These are phyloP conservation scores for Oryza rufipogon DNA, from an alignment of 176 grass and related monocot genomes.

Conservation along the genomic window DNA sequence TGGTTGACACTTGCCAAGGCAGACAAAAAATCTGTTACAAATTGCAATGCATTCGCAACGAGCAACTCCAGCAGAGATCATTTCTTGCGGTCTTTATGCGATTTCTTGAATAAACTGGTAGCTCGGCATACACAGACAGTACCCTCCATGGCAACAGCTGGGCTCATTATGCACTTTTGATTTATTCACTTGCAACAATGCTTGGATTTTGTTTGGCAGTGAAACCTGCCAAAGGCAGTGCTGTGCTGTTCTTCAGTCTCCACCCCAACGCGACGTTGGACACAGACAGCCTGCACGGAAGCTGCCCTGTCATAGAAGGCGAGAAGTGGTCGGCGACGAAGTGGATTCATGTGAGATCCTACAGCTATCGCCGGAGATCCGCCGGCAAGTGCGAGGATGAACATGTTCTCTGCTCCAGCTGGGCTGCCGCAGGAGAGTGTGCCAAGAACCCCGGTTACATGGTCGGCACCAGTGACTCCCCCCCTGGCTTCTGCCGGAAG, in stretches of 20 bases:
- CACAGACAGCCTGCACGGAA: conserved; percentile 48
- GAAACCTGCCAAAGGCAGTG: conserved; percentile 64
- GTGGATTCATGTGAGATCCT: conserved; percentile 61
- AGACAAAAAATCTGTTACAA: not conserved
- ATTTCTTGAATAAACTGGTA: too few relatives aligned
- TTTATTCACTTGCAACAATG: not conserved
- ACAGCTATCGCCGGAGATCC: not conserved
- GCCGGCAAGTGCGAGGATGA: conserved; percentile 45
- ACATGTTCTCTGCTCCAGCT: conserved; percentile 33
- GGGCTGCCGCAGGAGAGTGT: conserved; percentile 56
- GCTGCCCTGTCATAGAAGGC: conserved; percentile 63
- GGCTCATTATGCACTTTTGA: not conserved
- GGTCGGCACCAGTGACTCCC: conserved; percentile 37
- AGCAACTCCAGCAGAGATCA: too few relatives aligned
- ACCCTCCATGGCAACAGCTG: not conserved
- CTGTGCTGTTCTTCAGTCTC: conserved; percentile 64
- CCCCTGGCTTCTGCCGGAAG: conserved; percentile 58
- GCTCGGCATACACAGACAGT: too few relatives aligned
- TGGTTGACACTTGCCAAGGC: not conserved
- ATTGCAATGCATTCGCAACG: not conserved
- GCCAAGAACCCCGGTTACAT: conserved; percentile 61
- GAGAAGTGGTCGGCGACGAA: conserved; percentile 71
- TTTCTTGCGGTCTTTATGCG: too few relatives aligned
- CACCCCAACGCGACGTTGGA: conserved; percentile 49
- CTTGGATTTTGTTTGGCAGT: conserved; percentile 34